Evolutionary conservation across 169 alveolate species (phyloP), one percentile per base, ranked within the genome.

Genomic region (Neospora caninum): DNA sequence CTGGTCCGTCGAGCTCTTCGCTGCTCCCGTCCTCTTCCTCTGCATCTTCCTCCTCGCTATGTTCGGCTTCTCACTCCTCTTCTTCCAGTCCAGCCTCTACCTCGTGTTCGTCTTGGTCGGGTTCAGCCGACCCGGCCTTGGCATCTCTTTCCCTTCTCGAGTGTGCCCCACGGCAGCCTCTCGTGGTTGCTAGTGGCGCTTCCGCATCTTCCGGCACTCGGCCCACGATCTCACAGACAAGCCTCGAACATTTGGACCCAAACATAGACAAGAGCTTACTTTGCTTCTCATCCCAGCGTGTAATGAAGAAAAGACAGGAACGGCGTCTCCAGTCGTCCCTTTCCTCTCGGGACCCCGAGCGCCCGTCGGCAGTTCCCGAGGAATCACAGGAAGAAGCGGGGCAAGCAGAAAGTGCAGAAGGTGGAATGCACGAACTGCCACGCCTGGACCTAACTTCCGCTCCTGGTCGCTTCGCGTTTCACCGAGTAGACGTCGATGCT

Each of bases 201-300:
- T 6, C 73, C 7, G 16, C 31, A 29, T 64, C 73, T 64, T 64
- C 73, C 31, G 31, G 16, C 73, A 29, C 73, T 22, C 73, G 16
- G 31, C 34, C 73, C 7, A 13, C 73, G n/a, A 29, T 16, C 31
- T 16, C 73, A 27, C 34, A 64, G 7, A 27, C 73, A 16, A 64
- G 73, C 45, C 45, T 78, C n/a, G 45, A n/a, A 9, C 86, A 78
- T n/a, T n/a, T 78, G 20, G 86, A 78, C 27, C 86, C 86, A 4
- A 43, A 22, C n/a, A n/a, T 78, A 7, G 86, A 78, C 45, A 78
- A 2, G 42, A 4, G 45, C 1, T 6, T 25, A 16, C 86, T 78
- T 29, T 78, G 86, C 31, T 78, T 78, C 86, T n/a, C 39, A 1
- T 78, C 86, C 42, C 86, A 78, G 86, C 86, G 86, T 2, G 34